Conservation (phyloP, 2,329 filamentous ascomycete genomes). For the Pyricularia grisea region DNA sequence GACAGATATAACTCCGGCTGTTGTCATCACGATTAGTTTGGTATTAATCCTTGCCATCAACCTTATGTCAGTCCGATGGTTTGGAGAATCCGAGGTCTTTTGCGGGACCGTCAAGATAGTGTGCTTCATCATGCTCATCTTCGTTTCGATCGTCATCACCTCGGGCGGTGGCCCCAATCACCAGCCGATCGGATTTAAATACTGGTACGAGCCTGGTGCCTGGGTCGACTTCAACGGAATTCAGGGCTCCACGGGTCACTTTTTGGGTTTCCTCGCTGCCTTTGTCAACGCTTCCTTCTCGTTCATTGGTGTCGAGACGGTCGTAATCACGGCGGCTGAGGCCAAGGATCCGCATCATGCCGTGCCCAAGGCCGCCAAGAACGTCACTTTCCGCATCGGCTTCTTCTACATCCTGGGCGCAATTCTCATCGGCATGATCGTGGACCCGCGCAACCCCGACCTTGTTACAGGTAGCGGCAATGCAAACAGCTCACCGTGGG, state of each 20-base stretch:
- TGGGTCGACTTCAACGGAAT: slow-evolving; percentile 12
- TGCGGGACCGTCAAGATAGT: slow-evolving; percentile 7
- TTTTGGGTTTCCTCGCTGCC: slow-evolving; percentile 11
- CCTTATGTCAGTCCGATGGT: background rate
- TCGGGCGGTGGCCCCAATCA: slow-evolving; percentile 10
- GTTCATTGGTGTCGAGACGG: background rate
- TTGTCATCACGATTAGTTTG: background rate
- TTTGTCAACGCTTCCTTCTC: slow-evolving; percentile 8
- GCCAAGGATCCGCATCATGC: slow-evolving; percentile 10
- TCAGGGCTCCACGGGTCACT: slow-evolving; percentile 9
- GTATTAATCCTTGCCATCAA: background rate
- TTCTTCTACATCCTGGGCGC: slow-evolving; percentile 13
- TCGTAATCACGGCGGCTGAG: slow-evolving; percentile 12
- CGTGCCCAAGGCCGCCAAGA: slow-evolving; percentile 11
- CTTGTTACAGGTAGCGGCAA: background rate
- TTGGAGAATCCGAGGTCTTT: slow-evolving; percentile 3
- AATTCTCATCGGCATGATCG: slow-evolving; percentile 11
- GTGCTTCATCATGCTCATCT: slow-evolving; percentile 10
- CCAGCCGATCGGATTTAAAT: slow-evolving; percentile 11
- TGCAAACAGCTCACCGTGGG: slow-evolving; percentile 13
- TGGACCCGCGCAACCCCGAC: slow-evolving; percentile 7
- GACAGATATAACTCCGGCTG: background rate
- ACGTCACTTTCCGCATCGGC: slow-evolving; percentile 11
- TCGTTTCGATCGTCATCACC: slow-evolving; percentile 13
- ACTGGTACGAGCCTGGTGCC: slow-evolving; percentile 11